A percentile compares a stretch with the other conserved stretches of the same genome.
These are phyloP conservation scores for Acorus calamus DNA, from an alignment of 106 monocot genomes.

Conservation along the genomic window DNA sequence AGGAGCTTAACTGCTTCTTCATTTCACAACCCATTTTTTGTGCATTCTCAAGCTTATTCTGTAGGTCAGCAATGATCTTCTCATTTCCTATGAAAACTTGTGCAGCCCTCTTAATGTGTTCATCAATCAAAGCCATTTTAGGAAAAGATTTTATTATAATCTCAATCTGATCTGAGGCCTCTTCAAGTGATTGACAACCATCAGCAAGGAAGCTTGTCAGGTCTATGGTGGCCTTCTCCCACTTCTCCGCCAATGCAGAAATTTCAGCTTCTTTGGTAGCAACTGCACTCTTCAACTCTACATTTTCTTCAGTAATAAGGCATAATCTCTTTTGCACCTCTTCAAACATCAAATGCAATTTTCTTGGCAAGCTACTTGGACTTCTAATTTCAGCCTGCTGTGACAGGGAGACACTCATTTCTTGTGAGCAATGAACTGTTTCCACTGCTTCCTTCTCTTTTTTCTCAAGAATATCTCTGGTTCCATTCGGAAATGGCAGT, in stretches of 20 bases:
- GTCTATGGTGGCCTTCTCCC: constrained; percentile 60
- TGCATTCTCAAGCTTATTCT: constrained; percentile 48
- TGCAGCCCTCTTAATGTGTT: constrained; percentile 48
- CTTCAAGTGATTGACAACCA: constrained; percentile 55
- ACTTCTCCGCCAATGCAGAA: constrained; percentile 31
- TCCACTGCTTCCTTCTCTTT: constrained; percentile 10
- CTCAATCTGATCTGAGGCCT: constrained; percentile 51
- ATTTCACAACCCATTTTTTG: constrained; percentile 36
- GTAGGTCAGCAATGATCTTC: constrained; percentile 33
- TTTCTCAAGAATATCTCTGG: constrained; percentile 9
- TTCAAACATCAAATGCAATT: not conserved
- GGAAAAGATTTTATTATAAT: constrained; percentile 47
- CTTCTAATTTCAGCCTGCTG: constrained; percentile 9
- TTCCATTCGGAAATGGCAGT: constrained; percentile 3
- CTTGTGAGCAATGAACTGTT: constrained; percentile 12
- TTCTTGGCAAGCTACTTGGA: not conserved
- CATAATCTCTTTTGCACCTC: constrained; percentile 27
- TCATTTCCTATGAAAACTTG: constrained; percentile 48
- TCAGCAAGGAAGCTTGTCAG: constrained; percentile 51
- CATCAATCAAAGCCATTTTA: constrained; percentile 22
- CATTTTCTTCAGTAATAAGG: constrained; percentile 34
- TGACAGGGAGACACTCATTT: constrained; percentile 9
- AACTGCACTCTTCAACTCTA: constrained; percentile 24
- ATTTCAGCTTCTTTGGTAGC: constrained; percentile 28
- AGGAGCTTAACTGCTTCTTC: constrained; percentile 34